Conservation (phyloP, 306 rosid species). For the Quercus gilva region DNA sequence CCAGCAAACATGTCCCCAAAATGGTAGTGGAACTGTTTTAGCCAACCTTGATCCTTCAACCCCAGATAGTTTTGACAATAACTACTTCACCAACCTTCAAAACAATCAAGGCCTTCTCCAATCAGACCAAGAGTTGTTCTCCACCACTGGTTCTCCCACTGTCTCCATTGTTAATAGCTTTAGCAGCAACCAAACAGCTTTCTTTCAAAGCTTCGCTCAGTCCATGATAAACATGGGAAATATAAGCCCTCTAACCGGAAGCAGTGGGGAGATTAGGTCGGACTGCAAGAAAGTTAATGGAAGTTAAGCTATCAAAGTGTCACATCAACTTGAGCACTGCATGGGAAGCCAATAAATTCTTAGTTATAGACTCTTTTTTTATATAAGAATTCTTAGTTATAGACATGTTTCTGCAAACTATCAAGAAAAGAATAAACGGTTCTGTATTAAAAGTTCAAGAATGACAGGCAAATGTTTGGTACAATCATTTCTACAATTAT, state of each 20-base stretch:
- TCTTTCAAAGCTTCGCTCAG: slow-evolving; percentile 51
- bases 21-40: slow-evolving; percentile 35
- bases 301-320: slow-evolving; percentile 22
- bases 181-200: slow-evolving; percentile 46
- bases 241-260: slow-evolving; percentile 53
- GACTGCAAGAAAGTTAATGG: slow-evolving; percentile 66
- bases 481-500: no score
- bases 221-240: slow-evolving; percentile 81
- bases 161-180: slow-evolving; percentile 53
- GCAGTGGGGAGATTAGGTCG: slow-evolving; percentile 52
- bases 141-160: slow-evolving; percentile 43
- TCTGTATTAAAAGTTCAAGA: not conserved
- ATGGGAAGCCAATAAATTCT: not conserved
- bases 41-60: slow-evolving; percentile 48
- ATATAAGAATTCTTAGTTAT: not conserved
- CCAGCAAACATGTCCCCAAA: slow-evolving; percentile 56
- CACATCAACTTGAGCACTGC: no score
- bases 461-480: not conserved
- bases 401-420: not conserved
- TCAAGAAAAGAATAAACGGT: not conserved
- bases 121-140: slow-evolving; percentile 56
- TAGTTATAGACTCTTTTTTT: not conserved
- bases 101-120: slow-evolving; percentile 48
- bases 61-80: slow-evolving; percentile 49
- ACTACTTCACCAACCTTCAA: slow-evolving; percentile 46